Conservation (phyloP, 2,329 filamentous ascomycete species). For the Tolypocladium guangdongense region DNA sequence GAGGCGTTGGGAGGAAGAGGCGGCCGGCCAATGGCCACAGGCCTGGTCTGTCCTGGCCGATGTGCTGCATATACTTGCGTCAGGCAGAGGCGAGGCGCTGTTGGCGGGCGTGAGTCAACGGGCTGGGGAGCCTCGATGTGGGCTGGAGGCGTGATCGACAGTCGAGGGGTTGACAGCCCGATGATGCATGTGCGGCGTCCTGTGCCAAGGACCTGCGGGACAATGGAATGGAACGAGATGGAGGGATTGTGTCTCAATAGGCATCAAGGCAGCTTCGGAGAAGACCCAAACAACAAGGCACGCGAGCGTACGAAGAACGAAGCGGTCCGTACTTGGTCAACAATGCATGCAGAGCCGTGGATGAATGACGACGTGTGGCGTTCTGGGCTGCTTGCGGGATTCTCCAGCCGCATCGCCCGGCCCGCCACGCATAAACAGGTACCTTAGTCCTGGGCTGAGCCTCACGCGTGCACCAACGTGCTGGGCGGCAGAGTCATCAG, state of each 20-base stretch:
- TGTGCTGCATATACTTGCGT: too few relatives aligned
- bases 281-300: too few relatives aligned
- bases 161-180: background rate
- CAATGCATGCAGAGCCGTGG: too few relatives aligned
- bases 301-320: too few relatives aligned
- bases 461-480: background rate
- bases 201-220: background rate
- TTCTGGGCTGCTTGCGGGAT: too few relatives aligned
- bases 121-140: background rate
- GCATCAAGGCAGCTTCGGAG: too few relatives aligned
- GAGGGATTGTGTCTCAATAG: background rate
- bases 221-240: too few relatives aligned
- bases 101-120: background rate
- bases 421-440: too few relatives aligned
- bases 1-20: background rate
- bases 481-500: background rate
- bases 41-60: background rate
- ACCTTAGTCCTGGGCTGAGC: background rate
- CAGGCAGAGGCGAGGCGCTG: background rate
- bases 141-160: background rate
- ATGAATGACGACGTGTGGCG: too few relatives aligned
- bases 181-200: background rate
- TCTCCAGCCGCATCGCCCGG: too few relatives aligned
- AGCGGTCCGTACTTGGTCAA: too few relatives aligned
- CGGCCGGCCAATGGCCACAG: background rate